Evolutionary conservation across 2,329 filamentous ascomycete genomes (phyloP), one percentile per base, ranked within the genome.

Genomic region (Penicillium sp.): DNA sequence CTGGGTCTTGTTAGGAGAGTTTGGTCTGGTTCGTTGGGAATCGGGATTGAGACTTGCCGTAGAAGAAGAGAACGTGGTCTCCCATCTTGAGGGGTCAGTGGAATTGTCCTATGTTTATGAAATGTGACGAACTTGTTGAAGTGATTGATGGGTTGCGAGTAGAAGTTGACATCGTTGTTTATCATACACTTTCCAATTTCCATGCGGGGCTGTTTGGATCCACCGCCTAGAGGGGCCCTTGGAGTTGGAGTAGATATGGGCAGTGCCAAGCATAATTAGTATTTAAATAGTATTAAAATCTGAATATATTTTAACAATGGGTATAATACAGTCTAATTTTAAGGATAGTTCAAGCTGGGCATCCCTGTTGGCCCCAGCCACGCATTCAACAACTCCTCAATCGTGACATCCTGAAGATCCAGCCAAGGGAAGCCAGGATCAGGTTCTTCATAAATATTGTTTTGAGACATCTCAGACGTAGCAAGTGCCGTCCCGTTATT

Each of bases 11-110:
- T 57, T 49, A 50, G n/a, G 24, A 28, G 24, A 28, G 10, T 28
- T 10, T 28, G 5, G 24, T 28, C 24, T 5, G 24, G 10, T 28
- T 28, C 24, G 24, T 28, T 28, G 10, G 5, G 5, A 28, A 5
- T 28, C 10, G 24, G 24, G 24, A 28, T 10, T 28, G 10, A 23
- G 39, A 49, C 23, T 45, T 72, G 81, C 83, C 85, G 69, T 88
- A 88, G 79, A 87, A 87, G 76, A 88, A 87, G 61, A 83, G 81
- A 16, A 78, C 78, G 65, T 80, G 78, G 44, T 80, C 74, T 19
- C 72, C 76, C 77, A 80, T 80, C 49, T 37, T 63, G 52, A 45
- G 18, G 14, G 34, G 18, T 2, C 13, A 3, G 13, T 11, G 10
- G 10, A 18, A 2, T 8, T 2, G 14, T 37, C 11, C 5, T 24